These are phyloP conservation scores for Thraustotheca clavata DNA, from an alignment of 352 stramenopile species.

Conservation along the genomic window DNA sequence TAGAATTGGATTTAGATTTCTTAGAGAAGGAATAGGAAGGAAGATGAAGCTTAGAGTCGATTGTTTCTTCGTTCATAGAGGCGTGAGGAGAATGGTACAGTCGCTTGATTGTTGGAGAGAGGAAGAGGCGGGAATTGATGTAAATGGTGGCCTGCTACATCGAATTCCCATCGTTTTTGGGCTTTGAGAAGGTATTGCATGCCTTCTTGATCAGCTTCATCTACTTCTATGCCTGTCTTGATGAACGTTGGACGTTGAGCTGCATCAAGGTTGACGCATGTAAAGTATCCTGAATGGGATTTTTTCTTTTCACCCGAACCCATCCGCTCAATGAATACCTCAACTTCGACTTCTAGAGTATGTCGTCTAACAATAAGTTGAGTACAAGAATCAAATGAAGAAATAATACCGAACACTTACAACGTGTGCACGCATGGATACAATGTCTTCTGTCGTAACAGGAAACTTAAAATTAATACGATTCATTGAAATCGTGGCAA, in stretches of 20 bases:
- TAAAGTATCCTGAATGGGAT: slow-evolving; percentile 58
- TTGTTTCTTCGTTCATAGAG: too few species aligned
- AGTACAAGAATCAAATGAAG: slow-evolving; percentile 9
- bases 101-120: slow-evolving; percentile 22
- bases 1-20: too few species aligned
- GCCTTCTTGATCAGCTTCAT: slow-evolving; percentile 38
- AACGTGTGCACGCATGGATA: slow-evolving; percentile 52
- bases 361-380: slow-evolving; percentile 28
- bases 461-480: slow-evolving; percentile 62
- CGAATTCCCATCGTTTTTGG: slow-evolving; percentile 46
- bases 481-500: slow-evolving; percentile 72
- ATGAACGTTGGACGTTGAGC: slow-evolving; percentile 35
- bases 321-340: slow-evolving; percentile 41
- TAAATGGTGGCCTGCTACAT: slow-evolving; percentile 45
- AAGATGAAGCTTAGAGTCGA: too few species aligned
- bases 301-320: slow-evolving; percentile 31
- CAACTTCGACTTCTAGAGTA: slow-evolving; percentile 54
- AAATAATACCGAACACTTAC: slow-evolving; percentile 42
- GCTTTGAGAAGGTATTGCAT: slow-evolving; percentile 50
- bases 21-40: too few species aligned
- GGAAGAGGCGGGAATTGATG: slow-evolving; percentile 46
- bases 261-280: slow-evolving; percentile 44
- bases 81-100: background rate
- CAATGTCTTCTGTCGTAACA: slow-evolving; percentile 43
- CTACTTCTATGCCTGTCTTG: slow-evolving; percentile 34